A percentile compares a stretch with the other conserved stretches of the same genome.
Evolutionary conservation across 768 basidiomycete species (phyloP).

Genomic region (Ramaria rubella): DNA sequence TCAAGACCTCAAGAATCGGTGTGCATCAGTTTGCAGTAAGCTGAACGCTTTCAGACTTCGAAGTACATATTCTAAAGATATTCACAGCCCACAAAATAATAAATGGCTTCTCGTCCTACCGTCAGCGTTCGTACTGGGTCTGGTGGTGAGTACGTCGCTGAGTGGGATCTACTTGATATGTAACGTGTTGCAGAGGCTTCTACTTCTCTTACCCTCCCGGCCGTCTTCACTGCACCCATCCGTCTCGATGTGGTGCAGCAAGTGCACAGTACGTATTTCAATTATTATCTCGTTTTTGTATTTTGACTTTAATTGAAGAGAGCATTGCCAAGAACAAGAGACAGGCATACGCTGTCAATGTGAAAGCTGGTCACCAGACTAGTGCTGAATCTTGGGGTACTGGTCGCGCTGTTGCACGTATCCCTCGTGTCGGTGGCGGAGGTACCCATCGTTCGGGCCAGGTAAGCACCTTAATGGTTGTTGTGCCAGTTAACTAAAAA

Average conservation of each 20-base stretch:
- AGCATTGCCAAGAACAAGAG: conserved; percentile 97
- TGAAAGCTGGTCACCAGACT: conserved; percentile 99
- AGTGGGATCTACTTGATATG: background rate
- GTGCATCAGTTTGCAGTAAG: background rate
- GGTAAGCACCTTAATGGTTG: conserved; percentile 35
- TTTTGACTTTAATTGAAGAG: conserved; percentile 45
- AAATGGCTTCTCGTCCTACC: conserved; percentile 90
- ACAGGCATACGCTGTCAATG: conserved; percentile 93
- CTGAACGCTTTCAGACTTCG: background rate
- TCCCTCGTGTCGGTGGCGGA: conserved; percentile 98
- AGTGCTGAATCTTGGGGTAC: conserved; percentile 99
- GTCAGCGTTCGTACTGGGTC: conserved; percentile 73
- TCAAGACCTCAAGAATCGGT: conserved; percentile 3
- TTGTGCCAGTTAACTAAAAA: background rate
- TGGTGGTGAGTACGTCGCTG: conserved; percentile 48
- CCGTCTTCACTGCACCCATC: conserved; percentile 96
- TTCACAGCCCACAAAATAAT: background rate
- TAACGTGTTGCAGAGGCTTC: conserved; percentile 57
- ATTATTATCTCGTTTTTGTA: conserved; percentile 15
- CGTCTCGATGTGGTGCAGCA: conserved; percentile 97
- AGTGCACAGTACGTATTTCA: conserved; percentile 87
- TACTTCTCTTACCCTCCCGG: conserved; percentile 84
- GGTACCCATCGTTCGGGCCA: conserved; percentile 98
- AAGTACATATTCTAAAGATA: background rate
- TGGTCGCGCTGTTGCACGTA: conserved; percentile 99